These are phyloP conservation scores for Nevesoporus exiguus DNA, from an alignment of 768 basidiomycete genomes.

Conservation along the genomic window DNA sequence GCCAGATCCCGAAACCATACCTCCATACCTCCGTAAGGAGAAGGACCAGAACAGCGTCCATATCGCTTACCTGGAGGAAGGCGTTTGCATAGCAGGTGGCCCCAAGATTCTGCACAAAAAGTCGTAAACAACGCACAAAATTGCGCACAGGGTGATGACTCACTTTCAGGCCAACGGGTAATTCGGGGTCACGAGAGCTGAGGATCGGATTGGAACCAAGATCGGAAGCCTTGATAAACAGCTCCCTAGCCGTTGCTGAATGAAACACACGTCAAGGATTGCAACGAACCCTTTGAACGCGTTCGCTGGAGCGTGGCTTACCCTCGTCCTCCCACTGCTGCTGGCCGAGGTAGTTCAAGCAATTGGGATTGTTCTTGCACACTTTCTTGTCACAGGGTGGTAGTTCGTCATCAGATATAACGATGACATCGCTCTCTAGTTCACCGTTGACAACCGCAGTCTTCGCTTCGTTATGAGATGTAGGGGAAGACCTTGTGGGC, in stretches of 20 bases:
- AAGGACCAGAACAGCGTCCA: neutral
- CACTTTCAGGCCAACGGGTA: conserved; percentile 80
- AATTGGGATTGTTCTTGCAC: conserved; percentile 79
- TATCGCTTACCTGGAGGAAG: conserved; percentile 69
- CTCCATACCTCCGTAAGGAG: conserved; percentile 37
- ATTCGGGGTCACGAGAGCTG: conserved; percentile 45
- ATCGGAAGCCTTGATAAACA: conserved; percentile 50
- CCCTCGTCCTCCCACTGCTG: conserved; percentile 77
- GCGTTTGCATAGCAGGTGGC: conserved; percentile 98
- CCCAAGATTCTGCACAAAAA: conserved; percentile 71
- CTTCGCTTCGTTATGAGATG: conserved; percentile 9
- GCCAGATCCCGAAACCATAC: conserved; percentile 88
- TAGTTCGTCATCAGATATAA: conserved; percentile 66
- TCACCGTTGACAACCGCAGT: conserved; percentile 36
- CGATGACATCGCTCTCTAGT: conserved; percentile 59
- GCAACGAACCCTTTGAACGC: conserved; percentile 4
- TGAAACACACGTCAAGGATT: conserved; percentile 13
- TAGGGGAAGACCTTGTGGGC: conserved; percentile 16
- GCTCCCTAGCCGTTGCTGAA: conserved; percentile 47
- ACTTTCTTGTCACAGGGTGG: conserved; percentile 52
- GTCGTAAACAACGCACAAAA: conserved; percentile 1
- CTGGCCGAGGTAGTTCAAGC: conserved; percentile 85
- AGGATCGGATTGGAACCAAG: conserved; percentile 55
- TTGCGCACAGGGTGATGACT: conserved; percentile 4
- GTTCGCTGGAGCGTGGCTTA: conserved; percentile 26